Evolutionary conservation across 1,284 basidiomycete species (phyloP).

Genomic region (Ustilago crameri): DNA sequence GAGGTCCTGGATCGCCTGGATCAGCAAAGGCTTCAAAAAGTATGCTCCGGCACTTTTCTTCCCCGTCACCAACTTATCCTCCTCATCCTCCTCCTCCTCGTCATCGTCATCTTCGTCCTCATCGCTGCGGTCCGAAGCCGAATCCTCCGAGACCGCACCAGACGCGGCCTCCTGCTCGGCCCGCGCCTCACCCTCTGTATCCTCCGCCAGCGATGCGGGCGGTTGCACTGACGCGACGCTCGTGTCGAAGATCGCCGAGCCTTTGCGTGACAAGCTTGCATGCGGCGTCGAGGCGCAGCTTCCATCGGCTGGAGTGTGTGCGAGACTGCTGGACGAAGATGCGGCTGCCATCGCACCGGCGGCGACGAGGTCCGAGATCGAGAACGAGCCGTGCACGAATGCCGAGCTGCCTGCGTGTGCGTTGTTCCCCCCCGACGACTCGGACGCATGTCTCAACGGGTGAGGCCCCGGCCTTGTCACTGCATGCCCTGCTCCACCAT

Average conservation of each 20-base stretch:
- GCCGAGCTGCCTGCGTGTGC: constrained; percentile 15
- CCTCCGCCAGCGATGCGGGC: constrained; percentile 34
- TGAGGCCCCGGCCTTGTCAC: constrained; percentile 30
- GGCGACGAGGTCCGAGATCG: constrained; percentile 63
- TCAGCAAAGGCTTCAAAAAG: constrained; percentile 69
- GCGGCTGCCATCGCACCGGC: constrained; percentile 48
- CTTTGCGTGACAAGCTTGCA: constrained; percentile 38
- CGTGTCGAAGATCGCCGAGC: constrained; percentile 36
- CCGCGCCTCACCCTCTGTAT: constrained; percentile 31
- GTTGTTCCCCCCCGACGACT: neutral
- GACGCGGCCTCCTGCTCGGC: constrained; percentile 27
- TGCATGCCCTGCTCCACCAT: neutral
- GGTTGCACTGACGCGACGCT: constrained; percentile 20
- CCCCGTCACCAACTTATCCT: constrained; percentile 4
- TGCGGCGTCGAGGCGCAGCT: constrained; percentile 37
- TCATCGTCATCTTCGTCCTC: constrained; percentile 6
- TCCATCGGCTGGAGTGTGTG: constrained; percentile 33
- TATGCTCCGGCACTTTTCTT: constrained; percentile 54
- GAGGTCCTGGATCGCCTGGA: constrained; percentile 75
- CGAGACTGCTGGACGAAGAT: constrained; percentile 17
- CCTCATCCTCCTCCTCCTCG: constrained; percentile 7
- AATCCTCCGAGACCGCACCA: too few species aligned
- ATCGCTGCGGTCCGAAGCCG: neutral
- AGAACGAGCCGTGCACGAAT: constrained; percentile 51
- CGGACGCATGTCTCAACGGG: constrained; percentile 21